Conservation (phyloP, 2,329 filamentous ascomycete species). For the Pyrenochaeta sp. region DNA sequence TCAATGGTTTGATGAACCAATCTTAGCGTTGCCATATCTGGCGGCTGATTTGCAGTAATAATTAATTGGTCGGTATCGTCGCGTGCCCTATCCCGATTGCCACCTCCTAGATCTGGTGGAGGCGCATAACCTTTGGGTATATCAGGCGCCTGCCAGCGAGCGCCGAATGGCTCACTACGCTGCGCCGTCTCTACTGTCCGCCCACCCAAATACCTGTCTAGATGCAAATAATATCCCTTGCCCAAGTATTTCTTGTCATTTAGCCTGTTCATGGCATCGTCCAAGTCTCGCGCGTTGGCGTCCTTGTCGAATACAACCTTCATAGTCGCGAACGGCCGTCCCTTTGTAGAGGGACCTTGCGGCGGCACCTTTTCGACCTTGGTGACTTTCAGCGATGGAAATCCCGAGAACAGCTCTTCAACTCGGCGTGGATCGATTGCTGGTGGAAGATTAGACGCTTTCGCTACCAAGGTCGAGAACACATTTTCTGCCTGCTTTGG, state of each 20-base stretch:
- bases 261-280: conserved; percentile 42
- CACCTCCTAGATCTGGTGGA: conserved; percentile 37
- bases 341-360: conserved; percentile 24
- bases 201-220: conserved; percentile 43
- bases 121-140: conserved; percentile 39
- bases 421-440: conserved; percentile 32
- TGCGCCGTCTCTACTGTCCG: conserved; percentile 32
- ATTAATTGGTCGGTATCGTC: conserved; percentile 35
- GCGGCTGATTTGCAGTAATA: conserved; percentile 70
- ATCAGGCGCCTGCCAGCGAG: conserved; percentile 39
- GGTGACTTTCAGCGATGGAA: conserved; percentile 41
- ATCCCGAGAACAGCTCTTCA: conserved; percentile 41
- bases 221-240: conserved; percentile 43
- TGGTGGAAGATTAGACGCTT: conserved; percentile 44
- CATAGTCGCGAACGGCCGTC: conserved; percentile 37
- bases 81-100: conserved; percentile 28
- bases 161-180: conserved; percentile 40
- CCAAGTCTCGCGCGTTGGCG: conserved; percentile 35
- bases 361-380: conserved; percentile 40
- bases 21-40: conserved; percentile 78
- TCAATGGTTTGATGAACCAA: conserved; percentile 91
- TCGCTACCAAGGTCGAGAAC: conserved; percentile 40
- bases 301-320: conserved; percentile 45
- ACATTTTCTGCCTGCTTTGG: conserved; percentile 33
- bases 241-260: conserved; percentile 47